Conservation (phyloP, 768 basidiomycete genomes). For the Termitomyces sp. region DNA sequence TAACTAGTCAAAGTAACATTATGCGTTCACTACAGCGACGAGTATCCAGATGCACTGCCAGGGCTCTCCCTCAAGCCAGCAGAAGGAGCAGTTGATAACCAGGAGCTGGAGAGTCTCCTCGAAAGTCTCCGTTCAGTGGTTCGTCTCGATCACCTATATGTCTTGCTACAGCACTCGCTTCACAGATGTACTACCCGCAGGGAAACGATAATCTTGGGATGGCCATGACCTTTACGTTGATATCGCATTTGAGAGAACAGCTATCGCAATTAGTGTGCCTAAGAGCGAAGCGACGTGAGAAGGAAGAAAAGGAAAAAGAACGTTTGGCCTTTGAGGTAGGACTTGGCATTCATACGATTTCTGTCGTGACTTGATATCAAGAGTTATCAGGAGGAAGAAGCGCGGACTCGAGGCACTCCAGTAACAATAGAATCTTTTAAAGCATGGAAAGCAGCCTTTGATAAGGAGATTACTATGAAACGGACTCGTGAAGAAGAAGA, state of each 20-base stretch:
- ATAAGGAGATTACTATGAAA: slow-evolving; percentile 55
- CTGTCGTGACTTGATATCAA: not conserved
- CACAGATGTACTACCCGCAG: slow-evolving; percentile 28
- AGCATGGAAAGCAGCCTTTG: slow-evolving; percentile 79
- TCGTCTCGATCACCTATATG: slow-evolving; percentile 19
- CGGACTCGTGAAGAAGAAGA: slow-evolving; percentile 74
- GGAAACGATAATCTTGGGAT: slow-evolving; percentile 87
- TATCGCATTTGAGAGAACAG: slow-evolving; percentile 78
- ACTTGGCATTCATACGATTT: not conserved
- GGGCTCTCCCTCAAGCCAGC: slow-evolving; percentile 59
- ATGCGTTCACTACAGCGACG: slow-evolving; percentile 69
- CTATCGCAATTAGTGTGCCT: slow-evolving; percentile 58
- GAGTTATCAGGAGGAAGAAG: slow-evolving; percentile 70
- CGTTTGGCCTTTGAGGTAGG: slow-evolving; percentile 70
- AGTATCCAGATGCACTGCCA: slow-evolving; percentile 84
- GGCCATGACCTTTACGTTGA: slow-evolving; percentile 97
- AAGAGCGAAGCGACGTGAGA: slow-evolving; percentile 50
- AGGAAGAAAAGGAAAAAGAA: slow-evolving; percentile 70
- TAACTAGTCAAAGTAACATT: slow-evolving; percentile 67
- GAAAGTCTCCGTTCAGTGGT: slow-evolving; percentile 53
- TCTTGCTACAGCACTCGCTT: slow-evolving; percentile 2
- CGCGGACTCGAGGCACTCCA: slow-evolving; percentile 85
- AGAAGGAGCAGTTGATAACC: slow-evolving; percentile 56
- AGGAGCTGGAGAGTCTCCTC: slow-evolving; percentile 52
- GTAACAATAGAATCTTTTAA: slow-evolving; percentile 81